phyloP scores from a whole-genome alignment of 2,329 filamentous ascomycete genomes.

The Aspergillus luchuensis region DNA sequence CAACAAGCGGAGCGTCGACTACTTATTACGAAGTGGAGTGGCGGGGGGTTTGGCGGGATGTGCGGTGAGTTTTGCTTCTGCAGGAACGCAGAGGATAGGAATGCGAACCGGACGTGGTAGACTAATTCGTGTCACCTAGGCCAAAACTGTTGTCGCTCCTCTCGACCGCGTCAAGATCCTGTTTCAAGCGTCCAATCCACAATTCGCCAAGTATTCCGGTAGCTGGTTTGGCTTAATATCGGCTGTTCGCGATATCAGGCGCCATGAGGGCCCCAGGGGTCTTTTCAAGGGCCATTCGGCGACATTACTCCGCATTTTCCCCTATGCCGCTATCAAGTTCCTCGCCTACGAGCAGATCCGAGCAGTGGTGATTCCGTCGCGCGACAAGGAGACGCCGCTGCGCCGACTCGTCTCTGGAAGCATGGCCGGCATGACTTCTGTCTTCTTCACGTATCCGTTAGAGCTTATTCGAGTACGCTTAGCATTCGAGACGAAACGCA shows the following conservation, averaged over 20 bases:
- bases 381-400: conserved; percentile 74
- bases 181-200: conserved; percentile 92
- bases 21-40: conserved; percentile 77
- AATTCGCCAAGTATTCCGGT: conserved; percentile 89
- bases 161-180: conserved; percentile 98
- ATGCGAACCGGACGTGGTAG: neutral
- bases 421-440: conserved; percentile 74
- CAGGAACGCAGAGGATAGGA: neutral
- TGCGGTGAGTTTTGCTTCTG: conserved; percentile 63
- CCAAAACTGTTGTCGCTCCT: conserved; percentile 91
- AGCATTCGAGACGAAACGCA: conserved; percentile 86
- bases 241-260: conserved; percentile 82
- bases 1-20: conserved; percentile 76
- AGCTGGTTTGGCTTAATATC: conserved; percentile 82
- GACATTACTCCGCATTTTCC: conserved; percentile 90
- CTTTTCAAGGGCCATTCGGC: conserved; percentile 94
- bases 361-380: conserved; percentile 69
- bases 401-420: conserved; percentile 60
- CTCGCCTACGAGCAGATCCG: conserved; percentile 97
- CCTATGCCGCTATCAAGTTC: conserved; percentile 97
- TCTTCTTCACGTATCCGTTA: conserved; percentile 94
- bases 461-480: conserved; percentile 90
- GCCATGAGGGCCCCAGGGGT: conserved; percentile 70
- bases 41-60: conserved; percentile 91
- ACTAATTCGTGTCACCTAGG: conserved; percentile 54